phyloP scores from a whole-genome alignment of 2,329 filamentous ascomycete species.

The Fusarium guadeloupense region DNA sequence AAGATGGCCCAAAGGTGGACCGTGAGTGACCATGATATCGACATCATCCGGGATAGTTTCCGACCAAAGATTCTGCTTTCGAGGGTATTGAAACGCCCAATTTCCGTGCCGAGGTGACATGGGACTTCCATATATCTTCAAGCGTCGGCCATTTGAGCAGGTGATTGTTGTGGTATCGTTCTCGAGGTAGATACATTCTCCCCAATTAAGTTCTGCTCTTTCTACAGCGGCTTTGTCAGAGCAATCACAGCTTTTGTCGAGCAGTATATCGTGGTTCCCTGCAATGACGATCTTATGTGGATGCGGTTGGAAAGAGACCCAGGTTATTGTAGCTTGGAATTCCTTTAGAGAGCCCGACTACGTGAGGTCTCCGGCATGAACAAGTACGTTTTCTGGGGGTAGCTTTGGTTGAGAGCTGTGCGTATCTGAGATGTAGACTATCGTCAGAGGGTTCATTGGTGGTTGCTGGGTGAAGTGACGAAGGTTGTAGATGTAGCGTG shows the following conservation, averaged over 20 bases:
- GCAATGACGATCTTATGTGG: slow-evolving; percentile 56
- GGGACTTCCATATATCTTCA: slow-evolving; percentile 47
- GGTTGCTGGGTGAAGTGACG: not conserved
- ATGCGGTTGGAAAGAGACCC: slow-evolving; percentile 54
- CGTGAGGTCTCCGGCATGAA: slow-evolving; percentile 61
- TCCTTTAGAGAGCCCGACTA: slow-evolving; percentile 54
- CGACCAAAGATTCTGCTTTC: slow-evolving; percentile 43
- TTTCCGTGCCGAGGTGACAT: slow-evolving; percentile 46
- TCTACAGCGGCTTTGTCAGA: not conserved
- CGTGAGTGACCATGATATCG: slow-evolving; percentile 54
- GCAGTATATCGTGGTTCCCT: slow-evolving; percentile 56
- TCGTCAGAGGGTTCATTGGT: slow-evolving; percentile 21
- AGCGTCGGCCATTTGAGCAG: slow-evolving; percentile 41
- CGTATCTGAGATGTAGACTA: slow-evolving; percentile 58
- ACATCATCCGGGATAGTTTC: slow-evolving; percentile 36
- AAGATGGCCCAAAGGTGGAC: slow-evolving; percentile 49
- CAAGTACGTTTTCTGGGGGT: slow-evolving; percentile 55
- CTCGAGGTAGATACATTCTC: slow-evolving; percentile 40
- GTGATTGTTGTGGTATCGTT: slow-evolving; percentile 26
- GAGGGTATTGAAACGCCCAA: slow-evolving; percentile 56
- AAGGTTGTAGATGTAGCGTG: slow-evolving; percentile 7
- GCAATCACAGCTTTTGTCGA: slow-evolving; percentile 34
- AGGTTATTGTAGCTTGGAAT: slow-evolving; percentile 51
- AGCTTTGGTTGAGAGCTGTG: slow-evolving; percentile 51
- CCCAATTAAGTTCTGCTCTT: slow-evolving; percentile 36